Base-by-base conservation (phyloP, 140 eudicot species). In the Cichorium intybus region DNA sequence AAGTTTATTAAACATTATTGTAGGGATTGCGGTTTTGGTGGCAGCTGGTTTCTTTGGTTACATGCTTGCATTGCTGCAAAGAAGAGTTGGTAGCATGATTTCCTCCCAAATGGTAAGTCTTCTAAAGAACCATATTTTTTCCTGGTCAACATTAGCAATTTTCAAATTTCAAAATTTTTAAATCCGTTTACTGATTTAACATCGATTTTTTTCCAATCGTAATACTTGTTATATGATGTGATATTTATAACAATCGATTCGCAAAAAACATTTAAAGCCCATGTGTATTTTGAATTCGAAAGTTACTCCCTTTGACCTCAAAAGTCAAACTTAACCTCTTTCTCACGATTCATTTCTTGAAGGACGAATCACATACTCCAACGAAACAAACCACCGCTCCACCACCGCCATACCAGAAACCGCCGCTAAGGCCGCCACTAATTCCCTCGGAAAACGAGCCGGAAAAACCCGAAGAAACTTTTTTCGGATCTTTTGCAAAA, bases 41-140 rank as follows among this genome's bases (percentile, higher is more conserved):
- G 94, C 95, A 24, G 99, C 99, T 24, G 99, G 99, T 8, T 93
- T 88, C 79, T 86, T 86, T 20, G 99, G 99, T 70, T 93, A 93
- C 80, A 88, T 93, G 99, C 80, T 93, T 43, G 99, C 90, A 1
- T 68, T 88, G 74, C 77, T 93, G 33, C 99, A 93, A 72, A 80
- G 95, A 6, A 79, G 99, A 75, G 94, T 88, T 64, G 88, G 94
- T 50, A 48, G 77, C 21, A 78, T 93, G 18, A 85, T 88, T 18
- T 88, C 90, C 24, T 51, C 84, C 53, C 84, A 79, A 64, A 63
- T 16, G 48, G 96, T 93, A 72, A 85, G 87, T 82, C 43, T 26
- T 49, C n/a, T n/a, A n/a, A n/a, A n/a, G n/a, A n/a, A n/a, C n/a
- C n/a, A 49, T 33, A 23, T 49, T 54, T 20, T 28, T 43, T 18